phyloP scores from a whole-genome alignment of 306 rosid species.

The Arachis hypogaea region DNA sequence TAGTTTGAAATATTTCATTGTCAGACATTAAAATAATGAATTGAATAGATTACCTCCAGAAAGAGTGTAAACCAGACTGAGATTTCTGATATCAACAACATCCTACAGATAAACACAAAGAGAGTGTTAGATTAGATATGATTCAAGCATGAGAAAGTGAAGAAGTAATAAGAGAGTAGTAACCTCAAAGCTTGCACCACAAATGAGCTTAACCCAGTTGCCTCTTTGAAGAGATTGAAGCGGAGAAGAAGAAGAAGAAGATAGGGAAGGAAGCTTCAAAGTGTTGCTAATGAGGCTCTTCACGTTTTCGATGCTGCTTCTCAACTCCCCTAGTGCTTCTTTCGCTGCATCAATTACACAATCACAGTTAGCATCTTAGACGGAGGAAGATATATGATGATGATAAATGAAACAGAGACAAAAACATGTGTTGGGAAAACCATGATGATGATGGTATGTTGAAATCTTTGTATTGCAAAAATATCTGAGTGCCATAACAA shows the following conservation, averaged over 20 bases:
- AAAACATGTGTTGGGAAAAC: no score
- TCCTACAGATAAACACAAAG: constrained; percentile 48
- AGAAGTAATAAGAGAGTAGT: no score
- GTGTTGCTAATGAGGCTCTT: constrained; percentile 29
- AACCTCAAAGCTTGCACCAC: constrained; percentile 85
- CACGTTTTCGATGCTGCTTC: constrained; percentile 26
- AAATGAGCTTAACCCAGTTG: constrained; percentile 56
- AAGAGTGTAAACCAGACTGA: constrained; percentile 87
- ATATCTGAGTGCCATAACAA: no score
- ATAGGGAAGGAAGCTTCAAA: constrained; percentile 37
- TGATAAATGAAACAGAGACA: neutral
- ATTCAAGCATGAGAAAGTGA: neutral
- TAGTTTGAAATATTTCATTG: no score
- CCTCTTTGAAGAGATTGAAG: constrained; percentile 49
- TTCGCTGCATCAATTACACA: constrained; percentile 25
- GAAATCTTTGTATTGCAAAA: no score
- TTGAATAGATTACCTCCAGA: constrained; percentile 68
- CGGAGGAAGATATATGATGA: constrained; percentile 1
- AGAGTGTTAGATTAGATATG: neutral
- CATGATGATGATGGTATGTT: no score
- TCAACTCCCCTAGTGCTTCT: neutral
- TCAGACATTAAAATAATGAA: no score
- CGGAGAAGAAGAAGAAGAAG: constrained; percentile 53
- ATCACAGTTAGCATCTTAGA: neutral
- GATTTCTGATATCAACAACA: constrained; percentile 89